Percentiles rank a stretch among this genome's conserved stretches.
Conservation (phyloP, 805 yeast genomes). For the Middelhovenomyces tepae region DNA sequence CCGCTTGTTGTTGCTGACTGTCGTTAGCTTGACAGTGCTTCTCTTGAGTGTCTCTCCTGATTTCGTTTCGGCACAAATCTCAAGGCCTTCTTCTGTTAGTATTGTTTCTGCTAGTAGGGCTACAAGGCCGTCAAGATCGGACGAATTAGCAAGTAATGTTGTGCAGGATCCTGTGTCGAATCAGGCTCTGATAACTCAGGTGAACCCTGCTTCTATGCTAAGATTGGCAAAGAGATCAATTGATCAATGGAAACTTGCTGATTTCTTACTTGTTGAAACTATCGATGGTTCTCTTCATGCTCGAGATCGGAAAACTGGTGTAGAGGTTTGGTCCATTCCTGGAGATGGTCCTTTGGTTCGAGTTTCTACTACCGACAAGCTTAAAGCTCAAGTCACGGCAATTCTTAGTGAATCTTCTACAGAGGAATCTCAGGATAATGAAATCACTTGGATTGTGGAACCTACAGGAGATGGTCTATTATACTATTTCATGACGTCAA, state of each 20-base stretch:
- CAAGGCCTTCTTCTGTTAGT: slow-evolving; percentile 1
- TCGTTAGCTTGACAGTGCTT: too few relatives aligned
- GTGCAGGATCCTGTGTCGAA: slow-evolving; percentile 1
- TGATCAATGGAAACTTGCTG: slow-evolving; percentile 43
- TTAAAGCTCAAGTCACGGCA: slow-evolving; percentile 1
- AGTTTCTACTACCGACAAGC: slow-evolving; percentile 19
- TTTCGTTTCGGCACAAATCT: slow-evolving; percentile 1
- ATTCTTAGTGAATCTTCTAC: slow-evolving; percentile 4
- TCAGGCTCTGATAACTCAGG: background rate
- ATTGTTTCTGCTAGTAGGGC: too few relatives aligned
- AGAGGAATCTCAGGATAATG: slow-evolving; percentile 22
- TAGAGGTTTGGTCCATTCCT: slow-evolving; percentile 64
- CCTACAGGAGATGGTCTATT: slow-evolving; percentile 80
- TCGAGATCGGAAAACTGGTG: slow-evolving; percentile 65
- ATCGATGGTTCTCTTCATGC: slow-evolving; percentile 86
- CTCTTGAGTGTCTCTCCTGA: too few relatives aligned
- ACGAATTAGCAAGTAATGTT: background rate
- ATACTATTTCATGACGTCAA: slow-evolving; percentile 65
- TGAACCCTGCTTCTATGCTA: slow-evolving; percentile 9
- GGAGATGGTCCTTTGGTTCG: slow-evolving; percentile 56
- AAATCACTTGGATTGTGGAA: slow-evolving; percentile 76
- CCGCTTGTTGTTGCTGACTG: too few relatives aligned
- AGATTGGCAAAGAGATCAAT: slow-evolving; percentile 20
- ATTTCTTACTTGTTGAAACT: slow-evolving; percentile 62
- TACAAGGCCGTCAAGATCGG: background rate